A percentile compares a stretch with the other conserved stretches of the same genome.
These are phyloP conservation scores for Aspergillus aculeatinus DNA, from an alignment of 2,329 filamentous ascomycete genomes.

Conservation along the genomic window DNA sequence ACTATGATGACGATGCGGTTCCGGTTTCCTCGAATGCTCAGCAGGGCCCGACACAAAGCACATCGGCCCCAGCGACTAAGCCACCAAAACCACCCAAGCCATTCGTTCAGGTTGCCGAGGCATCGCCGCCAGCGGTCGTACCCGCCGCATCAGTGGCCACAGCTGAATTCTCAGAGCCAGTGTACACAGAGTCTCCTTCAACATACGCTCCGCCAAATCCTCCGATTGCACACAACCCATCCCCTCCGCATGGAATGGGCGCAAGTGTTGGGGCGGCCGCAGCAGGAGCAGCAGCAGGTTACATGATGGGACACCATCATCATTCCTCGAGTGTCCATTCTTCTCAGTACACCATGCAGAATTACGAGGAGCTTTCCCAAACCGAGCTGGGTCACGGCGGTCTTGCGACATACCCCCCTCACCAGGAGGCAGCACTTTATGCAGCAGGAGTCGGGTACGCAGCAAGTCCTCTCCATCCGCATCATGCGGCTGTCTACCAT, in stretches of 20 bases:
- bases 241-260: slow-evolving; percentile 33
- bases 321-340: slow-evolving; percentile 29
- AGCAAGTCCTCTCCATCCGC: slow-evolving; percentile 29
- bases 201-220: slow-evolving; percentile 21
- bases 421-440: slow-evolving; percentile 14
- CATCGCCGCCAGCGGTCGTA: slow-evolving; percentile 29
- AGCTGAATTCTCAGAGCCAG: slow-evolving; percentile 27
- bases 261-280: slow-evolving; percentile 40
- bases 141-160: slow-evolving; percentile 46
- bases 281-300: slow-evolving; percentile 44
- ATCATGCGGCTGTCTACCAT: slow-evolving; percentile 33
- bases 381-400: slow-evolving; percentile 14
- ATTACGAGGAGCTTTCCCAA: slow-evolving; percentile 24
- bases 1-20: slow-evolving; percentile 43
- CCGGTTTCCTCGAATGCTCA: slow-evolving; percentile 12
- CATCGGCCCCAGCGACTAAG: slow-evolving; percentile 19
- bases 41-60: slow-evolving; percentile 11
- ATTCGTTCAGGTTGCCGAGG: slow-evolving; percentile 32
- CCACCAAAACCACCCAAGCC: slow-evolving; percentile 31
- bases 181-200: slow-evolving; percentile 22
- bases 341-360: slow-evolving; percentile 35
- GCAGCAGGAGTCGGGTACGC: slow-evolving; percentile 40
- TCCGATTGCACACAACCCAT: slow-evolving; percentile 23
- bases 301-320: slow-evolving; percentile 39
- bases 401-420: slow-evolving; percentile 10